Percentiles rank a stretch among this genome's conserved stretches.
Conservation (phyloP, 345 rosid genomes). For the Populus simonii region DNA sequence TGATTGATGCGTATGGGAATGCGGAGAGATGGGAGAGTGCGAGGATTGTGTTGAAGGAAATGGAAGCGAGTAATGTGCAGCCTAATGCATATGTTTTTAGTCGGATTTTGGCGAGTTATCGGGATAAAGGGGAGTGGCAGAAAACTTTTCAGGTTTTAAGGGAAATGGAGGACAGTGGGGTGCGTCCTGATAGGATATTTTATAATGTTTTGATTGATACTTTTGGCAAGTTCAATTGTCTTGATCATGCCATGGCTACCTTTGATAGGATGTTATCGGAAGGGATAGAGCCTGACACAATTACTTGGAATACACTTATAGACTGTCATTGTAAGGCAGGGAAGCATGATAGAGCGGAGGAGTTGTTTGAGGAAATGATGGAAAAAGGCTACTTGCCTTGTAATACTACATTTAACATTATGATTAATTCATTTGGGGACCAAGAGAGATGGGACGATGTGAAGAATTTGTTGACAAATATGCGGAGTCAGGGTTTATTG, state of each 20-base stretch:
- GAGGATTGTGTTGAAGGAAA: slow-evolving; percentile 83
- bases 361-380: slow-evolving; percentile 77
- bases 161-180: slow-evolving; percentile 86
- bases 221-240: slow-evolving; percentile 86
- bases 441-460: slow-evolving; percentile 84
- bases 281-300: slow-evolving; percentile 73
- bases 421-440: slow-evolving; percentile 79
- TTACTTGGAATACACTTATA: slow-evolving; percentile 96
- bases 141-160: slow-evolving; percentile 81
- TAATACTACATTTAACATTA: slow-evolving; percentile 75
- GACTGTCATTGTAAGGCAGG: slow-evolving; percentile 83
- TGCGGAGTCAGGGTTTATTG: slow-evolving; percentile 63
- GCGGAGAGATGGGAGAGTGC: slow-evolving; percentile 98
- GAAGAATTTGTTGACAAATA: slow-evolving; percentile 57
- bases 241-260: slow-evolving; percentile 83
- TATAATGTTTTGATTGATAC: slow-evolving; percentile 94
- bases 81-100: slow-evolving; percentile 79
- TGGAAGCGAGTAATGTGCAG: slow-evolving; percentile 70
- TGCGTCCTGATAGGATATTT: slow-evolving; percentile 76
- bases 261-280: slow-evolving; percentile 76
- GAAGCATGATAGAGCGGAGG: slow-evolving; percentile 65
- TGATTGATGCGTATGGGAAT: slow-evolving; percentile 82
- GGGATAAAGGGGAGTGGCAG: slow-evolving; percentile 95
- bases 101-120: slow-evolving; percentile 73
- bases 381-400: slow-evolving; percentile 73